Conservation (phyloP, 23 red algal species). For the Gracilaria vermiculophylla region DNA sequence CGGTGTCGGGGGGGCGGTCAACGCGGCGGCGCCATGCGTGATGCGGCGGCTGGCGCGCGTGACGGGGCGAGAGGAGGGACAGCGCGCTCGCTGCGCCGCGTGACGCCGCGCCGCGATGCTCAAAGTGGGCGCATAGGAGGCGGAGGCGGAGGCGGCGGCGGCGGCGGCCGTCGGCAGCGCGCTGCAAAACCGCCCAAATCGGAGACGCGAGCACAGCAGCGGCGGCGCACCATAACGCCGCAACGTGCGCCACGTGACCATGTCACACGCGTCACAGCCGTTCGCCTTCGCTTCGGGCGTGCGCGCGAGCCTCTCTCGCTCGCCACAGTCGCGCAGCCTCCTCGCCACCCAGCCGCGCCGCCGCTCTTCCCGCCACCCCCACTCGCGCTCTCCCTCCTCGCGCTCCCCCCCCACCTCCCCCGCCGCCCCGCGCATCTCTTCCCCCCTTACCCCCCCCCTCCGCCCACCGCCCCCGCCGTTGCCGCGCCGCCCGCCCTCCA, state of each 20-base stretch:
- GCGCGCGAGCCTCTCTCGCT: too few relatives aligned
- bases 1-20: too few relatives aligned
- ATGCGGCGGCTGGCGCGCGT: too few relatives aligned
- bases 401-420: neutral
- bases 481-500: too few relatives aligned
- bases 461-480: too few relatives aligned
- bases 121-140: too few relatives aligned
- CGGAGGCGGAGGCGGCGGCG: neutral
- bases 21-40: too few relatives aligned
- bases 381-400: neutral
- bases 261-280: neutral
- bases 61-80: too few relatives aligned
- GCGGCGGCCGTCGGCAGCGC: neutral
- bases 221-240: neutral
- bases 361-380: too few relatives aligned
- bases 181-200: too few relatives aligned
- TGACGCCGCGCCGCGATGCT: constrained; percentile 31
- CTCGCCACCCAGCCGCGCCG: too few relatives aligned
- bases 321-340: neutral
- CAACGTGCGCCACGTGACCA: neutral
- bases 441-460: neutral
- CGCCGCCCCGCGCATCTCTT: neutral
- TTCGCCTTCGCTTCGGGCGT: neutral
- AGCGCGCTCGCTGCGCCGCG: neutral
- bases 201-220: too few relatives aligned